Conservation (phyloP, 176 grass and related monocot genomes). For the Oryza australiensis region DNA sequence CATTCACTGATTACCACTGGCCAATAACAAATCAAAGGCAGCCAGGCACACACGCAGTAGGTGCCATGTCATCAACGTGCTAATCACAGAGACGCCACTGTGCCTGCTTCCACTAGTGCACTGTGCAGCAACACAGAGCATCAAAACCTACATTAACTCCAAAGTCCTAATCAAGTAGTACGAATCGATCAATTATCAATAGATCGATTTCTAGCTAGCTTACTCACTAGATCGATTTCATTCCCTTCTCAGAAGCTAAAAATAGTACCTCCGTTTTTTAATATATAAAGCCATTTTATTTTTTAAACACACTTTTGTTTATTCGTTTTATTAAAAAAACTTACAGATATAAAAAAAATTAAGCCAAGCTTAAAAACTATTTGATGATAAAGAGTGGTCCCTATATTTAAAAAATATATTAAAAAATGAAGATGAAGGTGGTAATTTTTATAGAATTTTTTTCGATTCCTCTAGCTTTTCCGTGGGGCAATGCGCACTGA, state of each 20-base stretch:
- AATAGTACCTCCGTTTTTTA: too few relatives aligned
- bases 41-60: not conserved
- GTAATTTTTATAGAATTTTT: not conserved
- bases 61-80: conserved; percentile 6
- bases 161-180: not conserved
- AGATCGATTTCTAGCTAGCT: not conserved
- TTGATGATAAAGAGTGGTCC: too few relatives aligned
- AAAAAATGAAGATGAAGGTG: too few relatives aligned
- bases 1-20: not conserved
- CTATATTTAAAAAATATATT: too few relatives aligned
- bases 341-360: too few relatives aligned
- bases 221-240: too few relatives aligned
- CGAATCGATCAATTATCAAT: not conserved
- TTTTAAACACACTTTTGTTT: too few relatives aligned
- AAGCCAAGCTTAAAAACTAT: too few relatives aligned
- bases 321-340: too few relatives aligned
- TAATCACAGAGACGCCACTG: not conserved
- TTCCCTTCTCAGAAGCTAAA: not conserved
- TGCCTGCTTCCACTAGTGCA: not conserved
- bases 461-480: not conserved
- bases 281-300: too few relatives aligned
- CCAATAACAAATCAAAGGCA: not conserved
- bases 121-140: not conserved
- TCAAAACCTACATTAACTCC: not conserved
- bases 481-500: not conserved